These are phyloP conservation scores for Saccharomyces mikatae DNA, from an alignment of 805 yeast species.

Conservation along the genomic window DNA sequence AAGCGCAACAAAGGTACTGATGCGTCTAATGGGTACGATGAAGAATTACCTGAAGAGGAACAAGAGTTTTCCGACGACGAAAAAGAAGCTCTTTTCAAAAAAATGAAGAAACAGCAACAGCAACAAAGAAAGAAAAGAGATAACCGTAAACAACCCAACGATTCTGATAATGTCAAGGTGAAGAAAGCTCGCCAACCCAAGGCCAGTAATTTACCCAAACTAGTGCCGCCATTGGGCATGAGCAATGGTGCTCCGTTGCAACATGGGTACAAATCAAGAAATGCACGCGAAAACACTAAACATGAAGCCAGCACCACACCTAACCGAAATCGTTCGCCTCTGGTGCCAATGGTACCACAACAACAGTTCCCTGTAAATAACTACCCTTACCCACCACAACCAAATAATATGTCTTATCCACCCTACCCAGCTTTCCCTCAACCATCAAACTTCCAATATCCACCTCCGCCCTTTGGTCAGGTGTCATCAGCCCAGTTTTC, in stretches of 20 bases:
- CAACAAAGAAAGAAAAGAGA: conserved; percentile 37
- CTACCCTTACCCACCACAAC: conserved; percentile 4
- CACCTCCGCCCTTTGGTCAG: background rate
- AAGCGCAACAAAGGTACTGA: conserved; percentile 77
- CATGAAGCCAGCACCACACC: background rate
- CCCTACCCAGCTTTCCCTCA: conserved; percentile 1
- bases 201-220: conserved; percentile 3
- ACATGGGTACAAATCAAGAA: conserved; percentile 15
- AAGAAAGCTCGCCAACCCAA: conserved; percentile 3
- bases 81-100: conserved; percentile 65
- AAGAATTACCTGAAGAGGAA: conserved; percentile 86
- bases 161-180: conserved; percentile 3
- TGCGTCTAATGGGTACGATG: conserved; percentile 92
- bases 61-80: conserved; percentile 96
- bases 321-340: background rate
- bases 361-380: background rate
- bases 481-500: background rate
- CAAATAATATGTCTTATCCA: conserved; percentile 1
- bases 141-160: conserved; percentile 8
- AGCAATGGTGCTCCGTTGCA: background rate
- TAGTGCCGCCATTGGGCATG: conserved; percentile 14
- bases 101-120: conserved; percentile 52
- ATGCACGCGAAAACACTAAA: conserved; percentile 5
- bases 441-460: conserved; percentile 9
- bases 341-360: conserved; percentile 1